Conservation (phyloP, 768 basidiomycete species). For the Russula sp. region DNA sequence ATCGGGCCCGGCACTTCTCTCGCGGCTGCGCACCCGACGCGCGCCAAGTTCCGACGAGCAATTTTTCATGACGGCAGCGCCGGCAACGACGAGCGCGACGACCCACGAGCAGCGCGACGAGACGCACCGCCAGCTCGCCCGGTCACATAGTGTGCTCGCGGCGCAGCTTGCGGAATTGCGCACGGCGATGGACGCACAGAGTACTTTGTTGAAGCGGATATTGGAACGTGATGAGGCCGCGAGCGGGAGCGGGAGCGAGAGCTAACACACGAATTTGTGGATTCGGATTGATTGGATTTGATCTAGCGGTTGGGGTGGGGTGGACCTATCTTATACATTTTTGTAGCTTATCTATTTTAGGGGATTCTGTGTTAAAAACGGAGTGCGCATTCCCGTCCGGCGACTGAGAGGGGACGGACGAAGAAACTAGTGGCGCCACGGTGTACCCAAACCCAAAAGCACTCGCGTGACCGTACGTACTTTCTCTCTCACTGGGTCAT, state of each 20-base stretch:
- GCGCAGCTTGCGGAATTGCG: conserved; percentile 55
- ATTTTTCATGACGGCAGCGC: too few relatives aligned
- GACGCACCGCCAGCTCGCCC: conserved; percentile 51
- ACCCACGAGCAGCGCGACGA: conserved; percentile 34
- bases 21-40: not conserved
- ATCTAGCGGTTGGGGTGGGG: too few relatives aligned
- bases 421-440: too few relatives aligned
- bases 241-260: not conserved
- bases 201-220: conserved; percentile 38
- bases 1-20: not conserved
- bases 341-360: too few relatives aligned
- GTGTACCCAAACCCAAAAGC: too few relatives aligned
- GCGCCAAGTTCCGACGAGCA: not conserved
- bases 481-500: too few relatives aligned
- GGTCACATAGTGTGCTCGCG: conserved; percentile 60
- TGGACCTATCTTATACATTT: too few relatives aligned
- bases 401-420: too few relatives aligned
- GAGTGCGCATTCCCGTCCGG: too few relatives aligned
- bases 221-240: conserved; percentile 15
- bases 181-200: conserved; percentile 50
- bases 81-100: not conserved
- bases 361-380: too few relatives aligned
- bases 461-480: too few relatives aligned
- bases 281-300: not conserved
- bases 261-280: not conserved